Evolutionary conservation across 352 stramenopile genomes (phyloP).

Genomic region (Labyrinthula sp.): DNA sequence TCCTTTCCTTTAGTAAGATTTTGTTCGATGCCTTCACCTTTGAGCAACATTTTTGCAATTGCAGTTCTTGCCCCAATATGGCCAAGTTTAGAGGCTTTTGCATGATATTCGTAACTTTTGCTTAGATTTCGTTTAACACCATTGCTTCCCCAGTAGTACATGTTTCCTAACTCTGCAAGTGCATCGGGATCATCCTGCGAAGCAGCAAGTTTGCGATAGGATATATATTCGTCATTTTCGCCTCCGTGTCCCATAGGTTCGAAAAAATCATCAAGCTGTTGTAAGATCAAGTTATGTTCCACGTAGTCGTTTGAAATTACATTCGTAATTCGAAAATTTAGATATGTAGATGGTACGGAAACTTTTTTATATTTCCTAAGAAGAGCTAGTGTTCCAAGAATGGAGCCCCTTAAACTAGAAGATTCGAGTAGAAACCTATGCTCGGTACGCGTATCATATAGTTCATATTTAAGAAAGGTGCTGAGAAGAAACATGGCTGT

Average conservation of each 20-base stretch:
- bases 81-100: conserved; percentile 42
- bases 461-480: too few species aligned
- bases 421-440: too few species aligned
- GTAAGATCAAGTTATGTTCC: too few species aligned
- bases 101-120: conserved; percentile 49
- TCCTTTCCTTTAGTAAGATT: conserved; percentile 51
- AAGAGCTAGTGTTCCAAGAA: too few species aligned
- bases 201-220: conserved; percentile 53
- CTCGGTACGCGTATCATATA: too few species aligned
- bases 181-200: conserved; percentile 49
- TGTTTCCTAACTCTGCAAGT: conserved; percentile 55
- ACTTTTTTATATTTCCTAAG: too few species aligned
- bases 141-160: conserved; percentile 61
- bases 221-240: conserved; percentile 57
- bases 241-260: conserved; percentile 37
- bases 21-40: conserved; percentile 47
- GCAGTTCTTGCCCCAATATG: conserved; percentile 40
- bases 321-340: too few species aligned
- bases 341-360: too few species aligned
- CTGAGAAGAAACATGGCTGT: too few species aligned
- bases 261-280: conserved; percentile 13
- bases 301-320: too few species aligned
- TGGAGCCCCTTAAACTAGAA: too few species aligned
- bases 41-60: conserved; percentile 56
- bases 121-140: conserved; percentile 48